Conservation (phyloP, 352 stramenopile species). For the Phytophthora litchii region DNA sequence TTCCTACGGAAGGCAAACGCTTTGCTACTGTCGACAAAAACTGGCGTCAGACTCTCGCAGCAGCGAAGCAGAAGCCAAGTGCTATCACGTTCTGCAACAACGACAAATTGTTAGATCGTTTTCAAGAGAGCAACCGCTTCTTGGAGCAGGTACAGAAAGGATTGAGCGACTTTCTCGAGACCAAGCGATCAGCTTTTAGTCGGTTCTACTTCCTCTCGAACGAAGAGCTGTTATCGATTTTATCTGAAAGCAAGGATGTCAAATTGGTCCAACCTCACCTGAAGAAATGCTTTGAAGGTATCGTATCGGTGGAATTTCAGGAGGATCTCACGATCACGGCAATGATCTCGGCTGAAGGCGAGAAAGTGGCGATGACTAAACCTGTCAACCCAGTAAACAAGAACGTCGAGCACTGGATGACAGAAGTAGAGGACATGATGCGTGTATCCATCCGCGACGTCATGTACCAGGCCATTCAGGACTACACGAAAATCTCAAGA, state of each 20-base stretch:
- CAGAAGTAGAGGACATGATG: constrained; percentile 94
- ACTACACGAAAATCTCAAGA: constrained; percentile 90
- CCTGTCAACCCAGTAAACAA: constrained; percentile 92
- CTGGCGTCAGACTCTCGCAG: constrained; percentile 90
- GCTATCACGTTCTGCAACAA: constrained; percentile 94
- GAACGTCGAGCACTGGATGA: constrained; percentile 97
- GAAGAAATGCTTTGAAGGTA: constrained; percentile 96
- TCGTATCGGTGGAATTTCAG: constrained; percentile 93
- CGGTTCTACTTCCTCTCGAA: constrained; percentile 97
- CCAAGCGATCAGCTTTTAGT: constrained; percentile 92
- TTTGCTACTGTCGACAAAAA: constrained; percentile 96
- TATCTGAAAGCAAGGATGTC: constrained; percentile 96
- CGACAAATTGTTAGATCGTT: constrained; percentile 91
- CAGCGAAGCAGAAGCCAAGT: constrained; percentile 84
- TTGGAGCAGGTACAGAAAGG: constrained; percentile 96
- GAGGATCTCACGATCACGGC: constrained; percentile 90
- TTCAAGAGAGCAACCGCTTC: constrained; percentile 94
- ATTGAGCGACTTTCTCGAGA: constrained; percentile 95
- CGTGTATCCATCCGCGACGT: constrained; percentile 89
- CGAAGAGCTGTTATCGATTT: constrained; percentile 94
- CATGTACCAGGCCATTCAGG: constrained; percentile 91
- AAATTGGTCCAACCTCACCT: constrained; percentile 94
- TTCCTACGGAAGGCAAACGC: constrained; percentile 93
- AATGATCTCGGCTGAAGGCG: constrained; percentile 92
- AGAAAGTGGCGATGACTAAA: constrained; percentile 86